A percentile compares a stretch with the other conserved stretches of the same genome.
phyloP scores from a whole-genome alignment of 306 rosid species.

The Psophocarpus tetragonolobus region DNA sequence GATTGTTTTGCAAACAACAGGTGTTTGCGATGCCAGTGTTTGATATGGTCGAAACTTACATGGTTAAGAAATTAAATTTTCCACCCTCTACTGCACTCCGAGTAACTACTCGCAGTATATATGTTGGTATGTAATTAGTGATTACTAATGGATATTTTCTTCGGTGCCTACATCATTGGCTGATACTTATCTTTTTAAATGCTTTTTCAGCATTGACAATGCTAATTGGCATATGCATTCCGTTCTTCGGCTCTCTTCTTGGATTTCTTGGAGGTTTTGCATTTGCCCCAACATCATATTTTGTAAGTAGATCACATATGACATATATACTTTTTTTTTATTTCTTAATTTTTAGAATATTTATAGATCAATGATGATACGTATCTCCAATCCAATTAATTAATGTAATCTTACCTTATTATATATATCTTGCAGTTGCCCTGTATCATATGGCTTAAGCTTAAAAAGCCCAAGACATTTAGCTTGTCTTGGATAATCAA shows the following conservation, averaged over 20 bases:
- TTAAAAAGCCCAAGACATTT: constrained; percentile 59
- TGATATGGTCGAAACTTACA: constrained; percentile 70
- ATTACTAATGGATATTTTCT: neutral
- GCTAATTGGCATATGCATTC: constrained; percentile 60
- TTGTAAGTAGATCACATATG: constrained; percentile 41
- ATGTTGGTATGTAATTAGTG: constrained; percentile 57
- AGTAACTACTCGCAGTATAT: constrained; percentile 44
- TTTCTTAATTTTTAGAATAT: neutral
- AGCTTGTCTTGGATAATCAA: constrained; percentile 65
- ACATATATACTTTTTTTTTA: too few relatives aligned
- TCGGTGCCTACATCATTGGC: neutral
- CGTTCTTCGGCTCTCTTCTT: constrained; percentile 85
- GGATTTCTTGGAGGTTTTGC: constrained; percentile 94
- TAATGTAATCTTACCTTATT: neutral
- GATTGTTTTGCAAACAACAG: constrained; percentile 27
- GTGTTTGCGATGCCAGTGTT: constrained; percentile 83
- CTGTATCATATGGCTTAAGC: constrained; percentile 76
- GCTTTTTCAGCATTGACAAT: constrained; percentile 57
- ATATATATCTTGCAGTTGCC: constrained; percentile 72
- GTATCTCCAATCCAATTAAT: neutral
- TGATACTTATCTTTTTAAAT: neutral
- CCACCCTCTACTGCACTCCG: constrained; percentile 54
- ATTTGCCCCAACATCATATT: constrained; percentile 80
- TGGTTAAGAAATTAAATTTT: constrained; percentile 52
- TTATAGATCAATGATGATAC: neutral